Evolutionary conservation across 495 filamentous ascomycete genomes (phyloP).

Genomic region (Chaetomium tenue): DNA sequence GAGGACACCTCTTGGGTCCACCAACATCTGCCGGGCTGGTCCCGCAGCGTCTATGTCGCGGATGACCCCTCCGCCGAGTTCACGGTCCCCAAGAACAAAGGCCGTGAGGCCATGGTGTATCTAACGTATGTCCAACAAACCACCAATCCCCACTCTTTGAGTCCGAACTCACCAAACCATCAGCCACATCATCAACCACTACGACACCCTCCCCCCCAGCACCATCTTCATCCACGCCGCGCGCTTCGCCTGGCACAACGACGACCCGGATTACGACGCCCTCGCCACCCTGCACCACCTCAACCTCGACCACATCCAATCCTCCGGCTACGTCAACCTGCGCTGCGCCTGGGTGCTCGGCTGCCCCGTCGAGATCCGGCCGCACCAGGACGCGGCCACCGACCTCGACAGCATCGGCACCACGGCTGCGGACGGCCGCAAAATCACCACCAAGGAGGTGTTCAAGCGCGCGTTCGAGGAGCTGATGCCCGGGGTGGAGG

Average conservation of each 20-base stretch:
- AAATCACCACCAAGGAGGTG: constrained; percentile 21
- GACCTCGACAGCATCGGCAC: no score
- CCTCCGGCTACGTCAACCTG: constrained; percentile 61
- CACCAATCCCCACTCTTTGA: not conserved
- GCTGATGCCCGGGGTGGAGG: constrained; percentile 51
- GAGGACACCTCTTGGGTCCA: constrained; percentile 41
- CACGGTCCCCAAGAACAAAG: constrained; percentile 55
- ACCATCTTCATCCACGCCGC: constrained; percentile 62
- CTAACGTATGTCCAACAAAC: constrained; percentile 33
- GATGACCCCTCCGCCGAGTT: constrained; percentile 43
- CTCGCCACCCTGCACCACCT: constrained; percentile 52
- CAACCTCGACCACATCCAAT: constrained; percentile 53
- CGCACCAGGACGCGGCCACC: constrained; percentile 27
- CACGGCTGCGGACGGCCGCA: not conserved
- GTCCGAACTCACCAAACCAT: not conserved
- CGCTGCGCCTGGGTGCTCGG: constrained; percentile 63
- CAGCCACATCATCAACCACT: constrained; percentile 63
- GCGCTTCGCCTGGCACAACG: constrained; percentile 66
- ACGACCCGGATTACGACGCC: constrained; percentile 52
- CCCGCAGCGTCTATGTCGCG: constrained; percentile 50
- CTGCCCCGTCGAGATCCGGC: constrained; percentile 59
- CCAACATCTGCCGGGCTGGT: constrained; percentile 40
- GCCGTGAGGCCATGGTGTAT: constrained; percentile 63
- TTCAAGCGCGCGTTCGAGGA: constrained; percentile 56
- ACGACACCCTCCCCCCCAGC: constrained; percentile 57